A percentile compares a stretch with the other conserved stretches of the same genome.
These are phyloP conservation scores for Carpinus fangiana DNA, from an alignment of 306 rosid species.

Conservation along the genomic window DNA sequence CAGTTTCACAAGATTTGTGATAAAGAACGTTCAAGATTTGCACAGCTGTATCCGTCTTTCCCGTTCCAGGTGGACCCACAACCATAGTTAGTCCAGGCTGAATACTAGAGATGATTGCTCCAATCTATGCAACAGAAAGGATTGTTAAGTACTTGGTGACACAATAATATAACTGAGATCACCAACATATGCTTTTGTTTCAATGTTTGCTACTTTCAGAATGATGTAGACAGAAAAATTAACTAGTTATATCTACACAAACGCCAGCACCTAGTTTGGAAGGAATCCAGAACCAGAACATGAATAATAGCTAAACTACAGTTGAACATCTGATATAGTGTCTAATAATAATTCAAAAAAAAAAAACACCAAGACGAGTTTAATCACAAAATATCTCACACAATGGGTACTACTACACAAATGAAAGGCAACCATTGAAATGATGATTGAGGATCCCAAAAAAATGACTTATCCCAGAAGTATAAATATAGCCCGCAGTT, in stretches of 20 bases:
- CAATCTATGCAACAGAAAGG: constrained; percentile 50
- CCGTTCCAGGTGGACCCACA: constrained; percentile 99
- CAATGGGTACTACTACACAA: neutral
- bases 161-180: neutral
- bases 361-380: neutral
- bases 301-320: neutral
- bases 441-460: neutral
- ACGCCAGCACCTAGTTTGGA: neutral
- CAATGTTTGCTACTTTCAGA: neutral
- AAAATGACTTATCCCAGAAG: neutral
- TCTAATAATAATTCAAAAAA: neutral
- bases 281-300: neutral
- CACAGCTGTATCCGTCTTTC: constrained; percentile 99
- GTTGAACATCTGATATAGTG: neutral
- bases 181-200: neutral
- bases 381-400: neutral
- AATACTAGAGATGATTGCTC: constrained; percentile 88
- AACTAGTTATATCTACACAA: neutral
- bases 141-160: neutral
- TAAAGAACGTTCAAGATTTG: constrained; percentile 94
- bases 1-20: constrained; percentile 98
- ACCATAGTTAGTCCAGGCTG: constrained; percentile 99
- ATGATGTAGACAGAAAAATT: neutral
- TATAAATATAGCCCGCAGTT: neutral
- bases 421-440: neutral